Evolutionary conservation across 192 early-diverging fungal genomes (phyloP), one percentile per base, ranked within the genome.

Genomic region (Obelidium mucronatum): DNA sequence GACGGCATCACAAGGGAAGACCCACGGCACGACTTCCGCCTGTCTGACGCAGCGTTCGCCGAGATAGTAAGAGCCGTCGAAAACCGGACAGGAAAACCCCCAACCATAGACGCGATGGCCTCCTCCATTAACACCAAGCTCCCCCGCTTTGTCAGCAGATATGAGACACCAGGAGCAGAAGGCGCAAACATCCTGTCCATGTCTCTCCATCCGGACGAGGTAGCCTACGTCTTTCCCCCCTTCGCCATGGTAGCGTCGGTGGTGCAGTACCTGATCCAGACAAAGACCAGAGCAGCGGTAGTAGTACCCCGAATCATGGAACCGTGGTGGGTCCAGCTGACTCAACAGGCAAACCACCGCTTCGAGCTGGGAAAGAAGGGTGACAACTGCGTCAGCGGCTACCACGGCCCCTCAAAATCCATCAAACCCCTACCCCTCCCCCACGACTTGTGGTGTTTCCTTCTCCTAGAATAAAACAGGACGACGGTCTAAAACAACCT

Each of bases 1-100:
- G 61, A 64, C 61, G 30, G 61, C 24, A 64, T 64, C 61, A 37
- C 61, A 15, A 26, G 61, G 6, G 61, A 63, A 39, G 61, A 63
- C 61, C 17, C 30, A 6, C 30, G 36, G 31, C 3, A 31, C 8
- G 61, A 63, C 24, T 36, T 34, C 34, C 36, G 61, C 35, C 61
- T 63, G 31, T 39, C 36, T 31, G 31, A 3, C 13, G 4, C 26
- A 31, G 36, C 36, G 31, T 63, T 63, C 31, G 34, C 3, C 30
- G 15, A 3, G 8, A 35, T 63, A 15, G 2, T 4, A 3, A 35
- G 31, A 3, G 8, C 35, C 24, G 3, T 22, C 34, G 5, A 4
- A 26, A 17, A 5, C 5, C 17, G 4, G 4, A 24, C 26, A 24
- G 55, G 55, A 5, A 28, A 6, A 5, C 11, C 19, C 4, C 55